Conservation (phyloP, 768 basidiomycete species). For the Calocybe gangraenosa region DNA sequence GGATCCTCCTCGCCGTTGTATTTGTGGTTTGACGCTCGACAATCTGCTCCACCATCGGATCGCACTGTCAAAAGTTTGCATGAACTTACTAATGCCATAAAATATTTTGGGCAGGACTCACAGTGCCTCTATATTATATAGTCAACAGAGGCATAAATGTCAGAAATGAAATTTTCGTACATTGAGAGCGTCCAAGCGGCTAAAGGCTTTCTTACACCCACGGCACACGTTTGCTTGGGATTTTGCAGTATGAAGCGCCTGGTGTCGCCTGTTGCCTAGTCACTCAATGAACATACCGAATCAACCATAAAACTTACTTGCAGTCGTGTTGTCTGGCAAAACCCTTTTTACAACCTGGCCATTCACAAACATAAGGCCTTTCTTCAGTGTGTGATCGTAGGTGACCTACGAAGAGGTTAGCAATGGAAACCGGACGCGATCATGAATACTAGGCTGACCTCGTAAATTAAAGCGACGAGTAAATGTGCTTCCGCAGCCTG, state of each 20-base stretch:
- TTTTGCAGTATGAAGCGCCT: constrained; percentile 83
- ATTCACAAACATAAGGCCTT: constrained; percentile 89
- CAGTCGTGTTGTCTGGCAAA: constrained; percentile 96
- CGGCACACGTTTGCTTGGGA: constrained; percentile 83
- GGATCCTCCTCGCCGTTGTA: constrained; percentile 25
- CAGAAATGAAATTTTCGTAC: too few species aligned
- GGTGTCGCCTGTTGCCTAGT: constrained; percentile 62
- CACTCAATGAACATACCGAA: constrained; percentile 4
- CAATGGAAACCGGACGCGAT: constrained; percentile 1
- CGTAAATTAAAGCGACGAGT: constrained; percentile 87
- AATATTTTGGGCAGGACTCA: too few species aligned
- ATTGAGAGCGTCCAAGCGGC: constrained; percentile 89
- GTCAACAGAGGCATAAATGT: too few species aligned
- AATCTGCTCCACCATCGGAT: constrained; percentile 82
- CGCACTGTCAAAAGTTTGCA: constrained; percentile 50
- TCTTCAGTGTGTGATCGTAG: constrained; percentile 94
- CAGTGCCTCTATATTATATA: constrained; percentile 79
- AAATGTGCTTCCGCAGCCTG: constrained; percentile 96
- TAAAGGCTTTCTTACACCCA: constrained; percentile 94
- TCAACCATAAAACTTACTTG: constrained; percentile 58
- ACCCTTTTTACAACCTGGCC: constrained; percentile 91
- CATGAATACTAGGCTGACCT: constrained; percentile 40
- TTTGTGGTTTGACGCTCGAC: constrained; percentile 46
- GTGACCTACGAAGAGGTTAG: constrained; percentile 53
- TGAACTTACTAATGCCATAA: constrained; percentile 11